Conservation (phyloP, 192 early-diverging fungal genomes). For the Dissophora globulifera region DNA sequence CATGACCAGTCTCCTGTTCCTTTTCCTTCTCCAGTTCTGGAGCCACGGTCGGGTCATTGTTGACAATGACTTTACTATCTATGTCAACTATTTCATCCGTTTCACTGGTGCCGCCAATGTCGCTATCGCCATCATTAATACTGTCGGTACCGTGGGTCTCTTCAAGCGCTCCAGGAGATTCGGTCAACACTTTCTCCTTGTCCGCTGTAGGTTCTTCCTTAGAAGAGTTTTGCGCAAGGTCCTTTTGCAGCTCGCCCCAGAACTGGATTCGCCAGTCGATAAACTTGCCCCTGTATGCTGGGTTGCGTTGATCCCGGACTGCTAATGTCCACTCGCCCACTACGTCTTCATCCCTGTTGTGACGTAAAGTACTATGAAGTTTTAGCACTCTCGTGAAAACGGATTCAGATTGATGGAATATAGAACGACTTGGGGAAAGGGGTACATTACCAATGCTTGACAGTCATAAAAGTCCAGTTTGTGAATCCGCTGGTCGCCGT, state of each 20-base stretch:
- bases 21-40: neutral
- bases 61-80: conserved; percentile 16
- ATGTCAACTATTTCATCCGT: no score
- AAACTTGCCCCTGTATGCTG: conserved; percentile 64
- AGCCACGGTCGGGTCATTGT: conserved; percentile 1
- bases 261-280: conserved; percentile 75
- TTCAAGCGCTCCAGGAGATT: neutral
- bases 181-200: conserved; percentile 9
- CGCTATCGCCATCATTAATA: neutral
- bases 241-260: conserved; percentile 66
- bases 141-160: neutral
- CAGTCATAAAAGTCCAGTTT: conserved; percentile 95
- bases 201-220: neutral
- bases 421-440: conserved; percentile 11
- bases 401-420: neutral
- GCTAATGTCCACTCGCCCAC: conserved; percentile 83
- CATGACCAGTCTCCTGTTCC: neutral
- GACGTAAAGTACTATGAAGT: no score
- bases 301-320: conserved; percentile 72
- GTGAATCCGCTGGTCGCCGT: conserved; percentile 71
- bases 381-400: no score
- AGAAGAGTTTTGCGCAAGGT: neutral
- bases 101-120: neutral
- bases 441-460: conserved; percentile 98
- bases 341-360: conserved; percentile 94